Percentiles rank a stretch among this genome's conserved stretches.
phyloP scores from a whole-genome alignment of 2,329 filamentous ascomycete species.

The Talaromyces sp. region DNA sequence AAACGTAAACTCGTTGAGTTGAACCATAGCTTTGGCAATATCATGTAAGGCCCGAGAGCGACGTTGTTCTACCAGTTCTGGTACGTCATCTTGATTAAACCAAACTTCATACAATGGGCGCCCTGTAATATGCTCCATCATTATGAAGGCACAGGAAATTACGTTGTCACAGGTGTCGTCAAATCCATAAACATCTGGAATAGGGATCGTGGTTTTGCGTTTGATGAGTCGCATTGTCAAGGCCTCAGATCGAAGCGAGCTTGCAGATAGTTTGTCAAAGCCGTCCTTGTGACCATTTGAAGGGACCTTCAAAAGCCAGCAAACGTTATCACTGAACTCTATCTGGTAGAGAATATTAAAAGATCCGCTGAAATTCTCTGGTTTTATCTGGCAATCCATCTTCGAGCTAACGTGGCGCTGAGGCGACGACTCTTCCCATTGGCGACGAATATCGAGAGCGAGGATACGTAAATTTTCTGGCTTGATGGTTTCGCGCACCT shows the following conservation, averaged over 20 bases:
- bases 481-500: background rate
- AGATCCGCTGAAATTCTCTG: background rate
- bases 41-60: background rate
- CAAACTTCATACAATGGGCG: background rate
- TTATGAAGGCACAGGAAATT: background rate
- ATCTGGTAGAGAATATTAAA: background rate
- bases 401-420: background rate
- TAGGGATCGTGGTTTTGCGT: conserved; percentile 3
- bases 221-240: conserved; percentile 5
- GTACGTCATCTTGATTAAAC: background rate
- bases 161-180: background rate
- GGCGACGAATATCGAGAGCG: background rate
- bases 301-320: background rate
- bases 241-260: background rate
- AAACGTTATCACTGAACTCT: background rate
- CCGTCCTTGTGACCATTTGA: background rate
- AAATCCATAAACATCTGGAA: conserved; percentile 4
- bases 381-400: background rate
- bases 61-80: background rate
- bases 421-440: background rate
- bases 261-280: background rate
- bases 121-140: background rate
- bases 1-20: conserved; percentile 1
- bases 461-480: background rate
- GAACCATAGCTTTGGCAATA: conserved; percentile 2